Evolutionary conservation across 768 basidiomycete genomes (phyloP).

Genomic region (Macrocybe gigantea): DNA sequence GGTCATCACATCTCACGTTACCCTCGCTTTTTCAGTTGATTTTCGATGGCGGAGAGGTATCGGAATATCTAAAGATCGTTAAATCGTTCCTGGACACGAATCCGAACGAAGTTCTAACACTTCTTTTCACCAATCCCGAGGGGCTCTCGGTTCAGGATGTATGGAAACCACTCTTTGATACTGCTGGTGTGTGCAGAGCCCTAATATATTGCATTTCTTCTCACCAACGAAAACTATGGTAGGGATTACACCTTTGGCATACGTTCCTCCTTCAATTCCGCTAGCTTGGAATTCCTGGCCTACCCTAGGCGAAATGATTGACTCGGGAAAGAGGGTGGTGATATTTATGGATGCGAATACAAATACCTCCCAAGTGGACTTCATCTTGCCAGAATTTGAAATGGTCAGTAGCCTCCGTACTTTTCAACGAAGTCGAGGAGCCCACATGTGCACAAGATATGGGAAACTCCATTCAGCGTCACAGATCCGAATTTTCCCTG

Average conservation of each 20-base stretch:
- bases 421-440: no score
- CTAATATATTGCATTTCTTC: background rate
- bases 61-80: slow-evolving; percentile 44
- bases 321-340: slow-evolving; percentile 51
- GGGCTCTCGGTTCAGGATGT: slow-evolving; percentile 37
- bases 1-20: no score
- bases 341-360: slow-evolving; percentile 55
- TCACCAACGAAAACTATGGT: background rate
- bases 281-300: slow-evolving; percentile 51
- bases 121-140: slow-evolving; percentile 66
- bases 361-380: slow-evolving; percentile 33
- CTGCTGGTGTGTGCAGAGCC: slow-evolving; percentile 30
- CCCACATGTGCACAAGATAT: slow-evolving; percentile 30
- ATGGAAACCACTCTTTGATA: slow-evolving; percentile 50
- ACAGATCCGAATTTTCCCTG: slow-evolving; percentile 50
- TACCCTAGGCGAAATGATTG: slow-evolving; percentile 56
- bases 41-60: slow-evolving; percentile 49
- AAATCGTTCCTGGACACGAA: slow-evolving; percentile 53
- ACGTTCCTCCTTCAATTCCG: slow-evolving; percentile 42
- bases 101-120: slow-evolving; percentile 59
- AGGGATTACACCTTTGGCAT: slow-evolving; percentile 41
- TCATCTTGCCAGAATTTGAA: slow-evolving; percentile 51
- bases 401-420: slow-evolving; percentile 30
- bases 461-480: slow-evolving; percentile 51
- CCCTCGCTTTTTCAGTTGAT: slow-evolving; percentile 22